Percentiles rank a stretch among this genome's conserved stretches.
Conservation (phyloP, 2,329 filamentous ascomycete species). For the Geosmithia flava region DNA sequence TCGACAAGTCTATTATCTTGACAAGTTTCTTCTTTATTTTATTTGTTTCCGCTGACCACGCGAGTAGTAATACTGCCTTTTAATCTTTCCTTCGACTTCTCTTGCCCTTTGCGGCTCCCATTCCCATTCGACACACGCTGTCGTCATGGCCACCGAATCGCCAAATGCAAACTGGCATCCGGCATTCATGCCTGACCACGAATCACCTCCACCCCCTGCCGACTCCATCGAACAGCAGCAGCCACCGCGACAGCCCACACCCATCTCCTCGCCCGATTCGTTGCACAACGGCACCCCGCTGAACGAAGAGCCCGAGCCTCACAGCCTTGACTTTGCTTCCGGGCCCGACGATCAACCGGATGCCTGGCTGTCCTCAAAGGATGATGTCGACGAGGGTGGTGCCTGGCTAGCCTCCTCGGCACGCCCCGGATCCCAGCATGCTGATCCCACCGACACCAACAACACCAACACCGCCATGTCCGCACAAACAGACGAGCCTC, state of each 20-base stretch:
- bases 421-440: neutral
- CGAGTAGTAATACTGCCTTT: neutral
- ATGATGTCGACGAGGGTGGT: constrained; percentile 5
- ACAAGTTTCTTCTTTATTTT: neutral
- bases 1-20: neutral
- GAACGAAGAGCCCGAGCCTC: constrained; percentile 2
- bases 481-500: neutral
- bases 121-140: constrained; percentile 1
- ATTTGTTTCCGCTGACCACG: neutral
- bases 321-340: neutral
- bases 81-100: neutral
- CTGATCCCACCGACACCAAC: neutral
- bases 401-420: constrained; percentile 11
- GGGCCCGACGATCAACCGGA: neutral
- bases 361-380: constrained; percentile 5
- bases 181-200: constrained; percentile 23
- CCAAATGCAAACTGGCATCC: constrained; percentile 26
- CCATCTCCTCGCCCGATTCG: constrained; percentile 5
- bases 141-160: constrained; percentile 22
- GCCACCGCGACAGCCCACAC: neutral
- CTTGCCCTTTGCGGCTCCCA: neutral
- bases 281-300: constrained; percentile 4
- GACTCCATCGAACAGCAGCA: neutral
- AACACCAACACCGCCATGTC: neutral
- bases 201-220: constrained; percentile 8